Base-by-base conservation (phyloP, 176 grass and related monocot genomes). In the Bothriochloa decipiens region DNA sequence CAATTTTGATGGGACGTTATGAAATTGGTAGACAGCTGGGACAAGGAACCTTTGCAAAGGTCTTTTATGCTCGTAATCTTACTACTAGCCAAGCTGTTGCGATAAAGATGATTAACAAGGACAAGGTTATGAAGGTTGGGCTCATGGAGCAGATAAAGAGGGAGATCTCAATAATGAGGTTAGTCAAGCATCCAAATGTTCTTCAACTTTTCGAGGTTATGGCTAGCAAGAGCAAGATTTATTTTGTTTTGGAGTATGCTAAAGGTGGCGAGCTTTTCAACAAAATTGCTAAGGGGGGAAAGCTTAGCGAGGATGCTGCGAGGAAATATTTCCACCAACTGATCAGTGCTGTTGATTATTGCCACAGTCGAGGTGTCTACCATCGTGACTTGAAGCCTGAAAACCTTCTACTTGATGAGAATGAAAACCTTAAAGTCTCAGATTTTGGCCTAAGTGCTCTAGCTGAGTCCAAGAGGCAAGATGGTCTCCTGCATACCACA, bases 371-470 rank as follows among this genome's bases (percentile, higher is more conserved):
- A 84, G 96, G 91, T 60, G 93, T 98, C 47, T 98, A 91, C 68
- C 96, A 95, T 47, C 89, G 96, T 42, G 96, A 98, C 69, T 85
- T 98, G 79, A 98, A 98, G 79, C 96, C 91, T 17, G 96, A 98
- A 84, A 98, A 98, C 82, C 77, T 95, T 50, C 87, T 98, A 11
- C 77, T 98, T 50, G 96, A 98, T 88, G 96, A 98, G 36, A 77
- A 88, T 79, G 93, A 93, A 75, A 92, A 98, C 75, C 83, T 98
- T 35, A 94, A 95, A 86, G 93, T 98, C 13, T 92, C 96, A n/a
- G 96, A 98, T 92, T 98, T 98, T 92, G 96, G 96, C 50, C 73
- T 98, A 36, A 98, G 96, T 88, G 93, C 96, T 35, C 80, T 95
- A 33, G 83, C 85, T 14, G 96, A 98, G 36, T 98, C 89, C 12